Evolutionary conservation across 1,139 yeast genomes (phyloP), one percentile per base, ranked within the genome.

Genomic region (Taphrina confusa): DNA sequence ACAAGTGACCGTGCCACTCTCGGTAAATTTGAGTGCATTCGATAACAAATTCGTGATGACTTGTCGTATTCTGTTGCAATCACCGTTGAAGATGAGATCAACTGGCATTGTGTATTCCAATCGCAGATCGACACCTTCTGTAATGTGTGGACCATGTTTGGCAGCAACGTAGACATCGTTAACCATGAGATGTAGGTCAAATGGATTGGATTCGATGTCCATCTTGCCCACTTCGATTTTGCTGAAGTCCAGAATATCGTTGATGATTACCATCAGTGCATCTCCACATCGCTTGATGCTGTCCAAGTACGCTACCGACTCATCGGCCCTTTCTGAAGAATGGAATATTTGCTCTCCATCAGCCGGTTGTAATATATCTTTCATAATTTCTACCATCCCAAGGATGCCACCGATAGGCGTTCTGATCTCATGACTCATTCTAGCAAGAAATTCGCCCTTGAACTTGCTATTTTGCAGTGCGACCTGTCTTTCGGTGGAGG

Each of bases 391-490:
- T 0, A 95, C 87, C 96, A 90, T 88, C 63, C 97, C 97, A 52
- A 90, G 76, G 30, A 90, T 89, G 71, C 96, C 97, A 72, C 89
- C 90, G 66, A 90, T 75, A 2, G 97, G 97, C 0, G 97, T 90
- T 66, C 96, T 80, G 69, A 90, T 79, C 73, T 90, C 97, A 70
- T 90, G 96, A 0, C 95, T 87, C 62, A 89, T 90, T 70, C 90
- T 89, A 8, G 96, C 96, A 68, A 90, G 84, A 71, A 90, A 90
- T 12, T 88, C 92, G 0, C 96, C 86, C 70, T 89, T 89, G 28
- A 95, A 92, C 69, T 87, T 95, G 72, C 87, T 87, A 1, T 96
- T 95, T 45, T 87, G 80, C 73, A 88, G 95, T 0, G 96, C 96
- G 69, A 87, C 89, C 47, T 87, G 47, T 8, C 60, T 46, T 3